Percentiles rank a stretch among this genome's conserved stretches.
Evolutionary conservation across 2,329 filamentous ascomycete genomes (phyloP).

Genomic region (Penicillium polonicum): DNA sequence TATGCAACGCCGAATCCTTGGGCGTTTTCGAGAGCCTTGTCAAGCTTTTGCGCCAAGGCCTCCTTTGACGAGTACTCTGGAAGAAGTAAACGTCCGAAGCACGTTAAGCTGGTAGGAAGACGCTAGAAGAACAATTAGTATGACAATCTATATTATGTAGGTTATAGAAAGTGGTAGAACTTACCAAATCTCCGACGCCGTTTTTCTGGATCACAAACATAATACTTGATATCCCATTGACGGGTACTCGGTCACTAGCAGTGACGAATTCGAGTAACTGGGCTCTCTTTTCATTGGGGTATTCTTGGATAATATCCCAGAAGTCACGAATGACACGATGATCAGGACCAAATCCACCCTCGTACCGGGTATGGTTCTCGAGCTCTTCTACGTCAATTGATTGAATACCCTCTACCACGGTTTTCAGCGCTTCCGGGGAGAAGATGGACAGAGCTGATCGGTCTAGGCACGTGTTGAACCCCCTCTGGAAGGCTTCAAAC

Average conservation of each 20-base stretch:
- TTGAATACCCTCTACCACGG: conserved; percentile 77
- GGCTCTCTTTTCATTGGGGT: conserved; percentile 63
- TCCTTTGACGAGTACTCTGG: conserved; percentile 75
- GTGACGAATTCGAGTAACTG: conserved; percentile 91
- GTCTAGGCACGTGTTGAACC: conserved; percentile 75
- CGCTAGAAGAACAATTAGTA: conserved; percentile 30
- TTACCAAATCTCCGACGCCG: conserved; percentile 58
- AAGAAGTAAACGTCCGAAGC: conserved; percentile 82
- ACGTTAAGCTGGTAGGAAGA: conserved; percentile 86
- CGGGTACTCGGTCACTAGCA: conserved; percentile 83
- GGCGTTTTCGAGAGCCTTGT: conserved; percentile 83
- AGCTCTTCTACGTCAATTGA: conserved; percentile 76
- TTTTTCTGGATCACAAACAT: conserved; percentile 82
- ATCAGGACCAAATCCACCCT: conserved; percentile 68
- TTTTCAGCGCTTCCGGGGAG: conserved; percentile 67
- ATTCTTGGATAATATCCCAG: conserved; percentile 75
- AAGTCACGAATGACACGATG: conserved; percentile 74
- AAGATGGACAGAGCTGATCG: conserved; percentile 70
- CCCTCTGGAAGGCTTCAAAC: conserved; percentile 74
- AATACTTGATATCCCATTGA: conserved; percentile 78
- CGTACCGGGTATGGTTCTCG: conserved; percentile 70
- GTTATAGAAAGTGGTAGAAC: conserved; percentile 17
- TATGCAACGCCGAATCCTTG: conserved; percentile 84
- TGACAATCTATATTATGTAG: not conserved
- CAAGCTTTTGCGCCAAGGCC: conserved; percentile 70